Evolutionary conservation across 768 basidiomycete species (phyloP).

Genomic region (Pisolithus marmoratus): DNA sequence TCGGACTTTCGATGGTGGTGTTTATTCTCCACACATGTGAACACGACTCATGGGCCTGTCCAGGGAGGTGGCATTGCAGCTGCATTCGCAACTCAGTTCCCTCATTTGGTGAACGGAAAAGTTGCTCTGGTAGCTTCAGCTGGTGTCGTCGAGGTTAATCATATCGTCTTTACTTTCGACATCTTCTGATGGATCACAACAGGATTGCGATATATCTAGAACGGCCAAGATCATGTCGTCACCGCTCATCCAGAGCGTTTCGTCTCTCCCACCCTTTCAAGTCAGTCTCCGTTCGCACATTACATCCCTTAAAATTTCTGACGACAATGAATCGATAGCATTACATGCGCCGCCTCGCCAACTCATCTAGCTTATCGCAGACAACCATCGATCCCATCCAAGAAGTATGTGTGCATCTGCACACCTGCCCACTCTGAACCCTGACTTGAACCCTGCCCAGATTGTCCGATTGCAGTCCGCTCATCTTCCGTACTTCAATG

Average conservation of each 20-base stretch:
- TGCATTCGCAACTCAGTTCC: conserved; percentile 66
- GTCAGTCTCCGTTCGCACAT: conserved; percentile 25
- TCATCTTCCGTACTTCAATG: conserved; percentile 68
- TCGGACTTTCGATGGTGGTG: conserved; percentile 71
- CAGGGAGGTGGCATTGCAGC: conserved; percentile 73
- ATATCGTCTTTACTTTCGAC: background rate
- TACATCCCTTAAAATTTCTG: background rate
- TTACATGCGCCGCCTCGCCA: conserved; percentile 48
- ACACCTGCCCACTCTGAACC: no score
- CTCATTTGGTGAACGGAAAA: conserved; percentile 60
- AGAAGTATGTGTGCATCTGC: conserved; percentile 30
- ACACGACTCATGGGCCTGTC: background rate
- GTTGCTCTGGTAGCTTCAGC: conserved; percentile 64
- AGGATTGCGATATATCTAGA: conserved; percentile 64
- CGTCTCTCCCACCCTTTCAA: conserved; percentile 56
- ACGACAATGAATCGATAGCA: conserved; percentile 26
- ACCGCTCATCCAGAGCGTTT: conserved; percentile 61
- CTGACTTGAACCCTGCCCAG: conserved; percentile 24
- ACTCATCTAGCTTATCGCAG: conserved; percentile 22
- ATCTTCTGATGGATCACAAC: conserved; percentile 1
- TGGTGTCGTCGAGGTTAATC: conserved; percentile 58
- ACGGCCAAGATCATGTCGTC: conserved; percentile 77
- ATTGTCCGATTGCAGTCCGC: conserved; percentile 77
- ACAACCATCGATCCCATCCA: conserved; percentile 30
- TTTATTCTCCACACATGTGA: conserved; percentile 8